Conservation (phyloP, 1,284 basidiomycete genomes). For the Pascua sp. region DNA sequence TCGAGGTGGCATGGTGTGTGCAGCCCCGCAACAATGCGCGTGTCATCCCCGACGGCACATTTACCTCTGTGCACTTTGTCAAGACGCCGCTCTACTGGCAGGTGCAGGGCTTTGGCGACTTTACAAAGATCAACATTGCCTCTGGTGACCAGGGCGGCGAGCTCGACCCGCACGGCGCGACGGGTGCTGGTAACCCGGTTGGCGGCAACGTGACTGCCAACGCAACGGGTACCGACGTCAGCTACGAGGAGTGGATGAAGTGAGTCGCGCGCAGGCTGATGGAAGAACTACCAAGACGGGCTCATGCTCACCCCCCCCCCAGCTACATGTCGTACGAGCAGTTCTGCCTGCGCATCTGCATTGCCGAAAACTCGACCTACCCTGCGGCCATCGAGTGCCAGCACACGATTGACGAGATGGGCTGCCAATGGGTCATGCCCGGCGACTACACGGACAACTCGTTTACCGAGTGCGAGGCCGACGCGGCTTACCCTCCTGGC, state of each 20-base stretch:
- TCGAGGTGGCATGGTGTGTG: slow-evolving; percentile 58
- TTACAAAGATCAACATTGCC: slow-evolving; percentile 51
- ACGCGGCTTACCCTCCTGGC: slow-evolving; percentile 49
- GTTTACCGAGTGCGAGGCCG: slow-evolving; percentile 50
- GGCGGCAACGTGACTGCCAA: slow-evolving; percentile 56
- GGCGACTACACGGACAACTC: slow-evolving; percentile 50
- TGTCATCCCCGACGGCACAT: slow-evolving; percentile 53
- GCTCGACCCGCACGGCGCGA: slow-evolving; percentile 54
- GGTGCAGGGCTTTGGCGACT: slow-evolving; percentile 49
- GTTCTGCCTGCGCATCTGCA: slow-evolving; percentile 52
- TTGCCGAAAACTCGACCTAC: slow-evolving; percentile 44
- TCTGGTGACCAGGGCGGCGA: slow-evolving; percentile 52
- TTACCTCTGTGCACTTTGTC: slow-evolving; percentile 54
- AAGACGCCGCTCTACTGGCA: slow-evolving; percentile 56
- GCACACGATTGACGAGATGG: slow-evolving; percentile 50
- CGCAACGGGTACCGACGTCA: slow-evolving; percentile 52
- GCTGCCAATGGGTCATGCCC: slow-evolving; percentile 52
- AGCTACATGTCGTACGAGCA: slow-evolving; percentile 49
- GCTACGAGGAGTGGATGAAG: slow-evolving; percentile 56
- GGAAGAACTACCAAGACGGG: too few species aligned
- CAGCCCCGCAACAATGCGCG: slow-evolving; percentile 55
- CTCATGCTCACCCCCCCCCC: too few species aligned
- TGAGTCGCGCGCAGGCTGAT: too few species aligned
- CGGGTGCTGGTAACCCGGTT: slow-evolving; percentile 53
- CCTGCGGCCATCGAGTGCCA: slow-evolving; percentile 43